phyloP scores from a whole-genome alignment of 2,329 filamentous ascomycete genomes.

The Monilinia laxa region DNA sequence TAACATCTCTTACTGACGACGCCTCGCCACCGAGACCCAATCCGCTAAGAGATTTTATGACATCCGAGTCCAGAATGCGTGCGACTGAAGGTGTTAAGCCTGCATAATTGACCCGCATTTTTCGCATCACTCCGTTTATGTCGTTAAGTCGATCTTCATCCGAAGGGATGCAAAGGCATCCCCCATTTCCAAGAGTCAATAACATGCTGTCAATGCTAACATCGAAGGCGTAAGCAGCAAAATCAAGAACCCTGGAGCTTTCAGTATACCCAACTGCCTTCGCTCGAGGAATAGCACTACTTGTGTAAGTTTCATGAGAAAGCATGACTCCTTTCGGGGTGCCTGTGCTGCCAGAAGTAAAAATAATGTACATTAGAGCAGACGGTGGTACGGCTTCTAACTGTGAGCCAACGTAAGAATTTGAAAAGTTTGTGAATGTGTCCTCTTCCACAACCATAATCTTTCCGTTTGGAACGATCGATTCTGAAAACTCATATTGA shows the following conservation, averaged over 20 bases:
- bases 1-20: constrained; percentile 43
- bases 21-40: constrained; percentile 38
- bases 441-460: constrained; percentile 11
- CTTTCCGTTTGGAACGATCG: constrained; percentile 17
- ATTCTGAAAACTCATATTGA: constrained; percentile 10
- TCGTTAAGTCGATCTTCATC: constrained; percentile 44
- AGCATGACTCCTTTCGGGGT: constrained; percentile 37
- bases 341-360: constrained; percentile 40
- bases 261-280: constrained; percentile 19
- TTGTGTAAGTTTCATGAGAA: constrained; percentile 27
- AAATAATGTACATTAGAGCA: constrained; percentile 31
- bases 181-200: constrained; percentile 44
- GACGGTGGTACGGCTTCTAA: constrained; percentile 16
- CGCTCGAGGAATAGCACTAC: constrained; percentile 24
- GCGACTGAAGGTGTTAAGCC: constrained; percentile 39
- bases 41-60: constrained; percentile 31
- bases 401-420: background rate
- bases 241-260: constrained; percentile 33
- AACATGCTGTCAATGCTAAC: constrained; percentile 37
- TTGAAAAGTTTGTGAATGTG: constrained; percentile 1
- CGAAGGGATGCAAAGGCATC: constrained; percentile 44
- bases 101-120: constrained; percentile 32
- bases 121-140: constrained; percentile 39
- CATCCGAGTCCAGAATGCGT: constrained; percentile 31
- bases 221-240: constrained; percentile 44